Base-by-base conservation (phyloP, 106 monocot species). In the Dendrobium officinale region DNA sequence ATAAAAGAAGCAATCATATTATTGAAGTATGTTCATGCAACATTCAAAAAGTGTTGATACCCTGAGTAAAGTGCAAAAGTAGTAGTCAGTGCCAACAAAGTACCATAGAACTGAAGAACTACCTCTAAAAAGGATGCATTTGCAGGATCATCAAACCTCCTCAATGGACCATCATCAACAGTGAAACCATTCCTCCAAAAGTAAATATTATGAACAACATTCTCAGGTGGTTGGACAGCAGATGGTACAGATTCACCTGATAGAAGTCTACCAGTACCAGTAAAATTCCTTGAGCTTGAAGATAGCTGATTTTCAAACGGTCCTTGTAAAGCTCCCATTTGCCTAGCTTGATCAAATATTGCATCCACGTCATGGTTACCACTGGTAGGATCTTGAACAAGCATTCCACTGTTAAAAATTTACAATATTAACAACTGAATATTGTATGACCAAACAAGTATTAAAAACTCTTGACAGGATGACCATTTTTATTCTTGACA, bases 121-220 rank as follows among this genome's bases (percentile, higher is more conserved):
- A 86, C 89, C 92, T 92, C 90, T 78, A 96, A 82, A 77, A 96
- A 96, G 13, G 87, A 31, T 77, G 88, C 96, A 90, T 96, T 96
- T 47, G 78, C 86, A 78, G 88, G 96, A 82, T 96, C 93, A 86
- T 94, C 90, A 84, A 93, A 94, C 67, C 88, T 86, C 77, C 96
- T 87, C 37, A 93, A 68, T n/a, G 93, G 92, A 42, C 96, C 96
- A 87, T 94, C 85, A 82, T 94, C 77, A 73, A 96, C 87, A 41
- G 92, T 89, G 78, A 96, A 96, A 4, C 96, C 96, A 85, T 94
- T 90, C 26, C 79, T 89, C 96, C 96, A 97, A 61, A 94, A 94
- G 81, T 88, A 83, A 33, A 97, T 90, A 75, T 90, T 88, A 75
- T 90, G 86, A 70, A 85, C 56, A 42, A 86, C 42, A 78, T 77